phyloP scores from a whole-genome alignment of 2,329 filamentous ascomycete species.

The Pyricularia sp. region DNA sequence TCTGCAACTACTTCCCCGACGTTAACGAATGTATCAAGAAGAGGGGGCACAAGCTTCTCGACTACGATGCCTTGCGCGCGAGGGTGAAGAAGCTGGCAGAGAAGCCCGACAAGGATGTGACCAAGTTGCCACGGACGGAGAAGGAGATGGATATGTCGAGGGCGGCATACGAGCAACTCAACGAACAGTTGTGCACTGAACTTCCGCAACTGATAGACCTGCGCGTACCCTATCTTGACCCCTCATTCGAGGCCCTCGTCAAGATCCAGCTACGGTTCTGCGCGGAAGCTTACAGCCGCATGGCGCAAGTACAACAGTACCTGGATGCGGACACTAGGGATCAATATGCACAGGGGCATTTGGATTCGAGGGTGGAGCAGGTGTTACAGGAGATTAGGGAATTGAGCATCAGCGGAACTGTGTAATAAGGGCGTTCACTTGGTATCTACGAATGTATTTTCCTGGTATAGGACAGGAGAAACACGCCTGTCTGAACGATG shows the following conservation, averaged over 20 bases:
- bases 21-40: slow-evolving; percentile 99
- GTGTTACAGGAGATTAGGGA: slow-evolving; percentile 95
- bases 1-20: slow-evolving; percentile 97
- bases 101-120: slow-evolving; percentile 94
- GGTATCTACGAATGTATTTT: neutral
- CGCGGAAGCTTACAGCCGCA: slow-evolving; percentile 91
- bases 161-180: slow-evolving; percentile 88
- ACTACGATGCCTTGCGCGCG: slow-evolving; percentile 91
- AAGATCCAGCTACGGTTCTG: slow-evolving; percentile 98
- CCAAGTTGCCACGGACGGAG: slow-evolving; percentile 89
- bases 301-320: slow-evolving; percentile 99
- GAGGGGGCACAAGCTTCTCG: slow-evolving; percentile 93
- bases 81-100: slow-evolving; percentile 96
- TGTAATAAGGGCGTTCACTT: slow-evolving; percentile 25
- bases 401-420: slow-evolving; percentile 76
- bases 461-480: neutral
- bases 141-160: slow-evolving; percentile 95
- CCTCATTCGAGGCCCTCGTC: slow-evolving; percentile 92
- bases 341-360: slow-evolving; percentile 86
- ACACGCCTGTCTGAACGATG: neutral
- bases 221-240: slow-evolving; percentile 92
- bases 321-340: slow-evolving; percentile 91
- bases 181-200: slow-evolving; percentile 90
- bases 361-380: slow-evolving; percentile 88
- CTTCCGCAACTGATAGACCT: slow-evolving; percentile 93